Percentiles rank a stretch among this genome's conserved stretches.
Evolutionary conservation across 2,329 filamentous ascomycete genomes (phyloP).

Genomic region (Colletotrichum chrysophilum): DNA sequence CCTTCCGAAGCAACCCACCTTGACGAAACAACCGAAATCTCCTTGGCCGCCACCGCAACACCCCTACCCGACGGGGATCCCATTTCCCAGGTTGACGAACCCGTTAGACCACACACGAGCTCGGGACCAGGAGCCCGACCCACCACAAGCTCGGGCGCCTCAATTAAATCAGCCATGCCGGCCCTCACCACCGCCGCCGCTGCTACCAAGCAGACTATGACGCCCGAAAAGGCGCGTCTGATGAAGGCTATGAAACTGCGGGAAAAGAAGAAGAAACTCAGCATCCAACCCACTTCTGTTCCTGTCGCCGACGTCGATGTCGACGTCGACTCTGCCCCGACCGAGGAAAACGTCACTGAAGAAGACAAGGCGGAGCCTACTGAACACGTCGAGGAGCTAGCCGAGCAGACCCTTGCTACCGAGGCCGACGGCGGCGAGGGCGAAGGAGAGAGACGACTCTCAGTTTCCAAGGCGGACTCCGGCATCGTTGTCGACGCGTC

Average conservation of each 20-base stretch:
- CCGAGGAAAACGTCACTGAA: constrained; percentile 16
- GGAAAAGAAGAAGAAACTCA: constrained; percentile 73
- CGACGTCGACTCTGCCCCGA: constrained; percentile 7
- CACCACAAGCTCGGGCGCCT: constrained; percentile 49
- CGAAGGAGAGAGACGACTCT: constrained; percentile 37
- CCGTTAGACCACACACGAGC: constrained; percentile 37
- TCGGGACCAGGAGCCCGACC: constrained; percentile 35
- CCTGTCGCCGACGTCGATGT: constrained; percentile 31
- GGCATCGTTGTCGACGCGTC: constrained; percentile 55
- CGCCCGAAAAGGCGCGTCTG: constrained; percentile 87
- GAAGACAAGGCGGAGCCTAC: constrained; percentile 21
- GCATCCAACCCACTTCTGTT: constrained; percentile 30
- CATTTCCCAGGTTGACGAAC: constrained; percentile 28
- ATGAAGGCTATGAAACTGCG: constrained; percentile 94
- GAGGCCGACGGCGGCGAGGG: constrained; percentile 26
- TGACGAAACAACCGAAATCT: constrained; percentile 41
- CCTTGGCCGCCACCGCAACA: constrained; percentile 35
- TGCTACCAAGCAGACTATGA: constrained; percentile 61
- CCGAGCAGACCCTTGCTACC: constrained; percentile 23
- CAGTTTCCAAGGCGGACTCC: constrained; percentile 57
- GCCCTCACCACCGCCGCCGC: constrained; percentile 39
- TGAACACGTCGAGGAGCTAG: constrained; percentile 26
- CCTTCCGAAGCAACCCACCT: constrained; percentile 34
- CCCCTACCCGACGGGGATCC: constrained; percentile 38
- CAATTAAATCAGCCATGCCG: constrained; percentile 43